Evolutionary conservation across 192 early-diverging fungal species (phyloP).

Genomic region (Podila epigama): DNA sequence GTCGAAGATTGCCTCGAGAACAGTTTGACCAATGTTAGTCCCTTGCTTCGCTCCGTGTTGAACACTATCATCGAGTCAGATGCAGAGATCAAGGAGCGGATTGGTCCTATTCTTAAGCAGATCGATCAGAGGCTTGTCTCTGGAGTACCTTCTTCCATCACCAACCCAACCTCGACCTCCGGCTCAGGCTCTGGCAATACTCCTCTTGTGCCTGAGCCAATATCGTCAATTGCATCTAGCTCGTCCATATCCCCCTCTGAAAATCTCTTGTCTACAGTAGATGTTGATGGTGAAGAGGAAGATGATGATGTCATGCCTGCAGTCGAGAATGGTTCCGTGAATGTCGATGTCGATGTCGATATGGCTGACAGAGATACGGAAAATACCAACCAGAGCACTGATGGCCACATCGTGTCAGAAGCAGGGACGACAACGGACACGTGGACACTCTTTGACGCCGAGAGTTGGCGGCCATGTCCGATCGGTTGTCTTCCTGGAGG

Average conservation of each 20-base stretch:
- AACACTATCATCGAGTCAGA: slow-evolving; percentile 45
- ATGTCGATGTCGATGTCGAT: not conserved
- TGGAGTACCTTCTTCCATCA: no score
- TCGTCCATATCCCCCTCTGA: no score
- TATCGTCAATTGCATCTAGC: no score
- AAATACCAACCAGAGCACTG: not conserved
- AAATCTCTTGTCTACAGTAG: no score
- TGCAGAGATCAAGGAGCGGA: slow-evolving; percentile 34
- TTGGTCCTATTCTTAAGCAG: slow-evolving; percentile 24
- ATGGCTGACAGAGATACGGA: not conserved
- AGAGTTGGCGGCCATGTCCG: slow-evolving; percentile 35
- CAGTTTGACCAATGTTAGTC: slow-evolving; percentile 31
- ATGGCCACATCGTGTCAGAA: not conserved
- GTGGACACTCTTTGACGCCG: slow-evolving; percentile 28
- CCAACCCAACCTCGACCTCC: no score
- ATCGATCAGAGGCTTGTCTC: slow-evolving; percentile 37
- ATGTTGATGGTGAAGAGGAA: no score
- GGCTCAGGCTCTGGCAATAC: no score
- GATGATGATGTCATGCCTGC: no score
- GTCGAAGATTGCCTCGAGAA: slow-evolving; percentile 39
- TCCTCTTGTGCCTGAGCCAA: no score
- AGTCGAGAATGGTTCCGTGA: no score
- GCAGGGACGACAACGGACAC: not conserved
- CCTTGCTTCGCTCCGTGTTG: slow-evolving; percentile 30
- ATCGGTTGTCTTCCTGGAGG: slow-evolving; percentile 43